Evolutionary conservation across 257 asterid species (phyloP).

Genomic region (Galeopsis tetrahit): DNA sequence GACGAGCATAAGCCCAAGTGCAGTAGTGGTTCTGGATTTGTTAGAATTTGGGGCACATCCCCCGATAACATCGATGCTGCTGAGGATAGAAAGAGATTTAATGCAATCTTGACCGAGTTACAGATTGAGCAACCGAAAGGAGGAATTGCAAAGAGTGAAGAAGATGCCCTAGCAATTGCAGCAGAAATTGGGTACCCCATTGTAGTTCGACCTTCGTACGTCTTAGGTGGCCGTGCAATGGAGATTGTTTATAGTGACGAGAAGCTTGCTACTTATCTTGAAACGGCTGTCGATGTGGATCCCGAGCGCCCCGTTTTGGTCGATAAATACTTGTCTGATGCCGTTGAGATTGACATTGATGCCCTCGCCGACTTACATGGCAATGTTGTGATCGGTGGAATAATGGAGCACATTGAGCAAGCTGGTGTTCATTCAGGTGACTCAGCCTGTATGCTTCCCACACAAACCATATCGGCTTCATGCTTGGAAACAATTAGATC

Average conservation of each 20-base stretch:
- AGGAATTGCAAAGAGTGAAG: slow-evolving; percentile 91
- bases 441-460: slow-evolving; percentile 97
- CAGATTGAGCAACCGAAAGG: slow-evolving; percentile 96
- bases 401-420: slow-evolving; percentile 99
- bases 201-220: slow-evolving; percentile 97
- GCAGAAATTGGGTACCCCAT: slow-evolving; percentile 92
- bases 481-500: slow-evolving; percentile 79
- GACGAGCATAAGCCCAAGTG: slow-evolving; percentile 66
- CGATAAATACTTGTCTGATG: slow-evolving; percentile 87
- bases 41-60: slow-evolving; percentile 95
- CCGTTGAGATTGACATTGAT: slow-evolving; percentile 88
- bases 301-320: slow-evolving; percentile 95
- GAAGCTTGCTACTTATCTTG: slow-evolving; percentile 77
- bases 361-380: slow-evolving; percentile 82
- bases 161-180: slow-evolving; percentile 91
- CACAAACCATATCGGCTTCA: slow-evolving; percentile 67
- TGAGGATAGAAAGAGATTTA: slow-evolving; percentile 93
- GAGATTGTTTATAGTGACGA: slow-evolving; percentile 95
- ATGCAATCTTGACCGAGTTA: slow-evolving; percentile 75
- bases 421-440: slow-evolving; percentile 99
- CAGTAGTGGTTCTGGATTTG: slow-evolving; percentile 68
- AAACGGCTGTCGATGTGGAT: slow-evolving; percentile 93
- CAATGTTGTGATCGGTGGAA: slow-evolving; percentile 95
- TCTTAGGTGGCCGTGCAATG: slow-evolving; percentile 98
- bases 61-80: slow-evolving; percentile 98